Evolutionary conservation across 768 basidiomycete species (phyloP).

Genomic region (Suillus subalutaceus): DNA sequence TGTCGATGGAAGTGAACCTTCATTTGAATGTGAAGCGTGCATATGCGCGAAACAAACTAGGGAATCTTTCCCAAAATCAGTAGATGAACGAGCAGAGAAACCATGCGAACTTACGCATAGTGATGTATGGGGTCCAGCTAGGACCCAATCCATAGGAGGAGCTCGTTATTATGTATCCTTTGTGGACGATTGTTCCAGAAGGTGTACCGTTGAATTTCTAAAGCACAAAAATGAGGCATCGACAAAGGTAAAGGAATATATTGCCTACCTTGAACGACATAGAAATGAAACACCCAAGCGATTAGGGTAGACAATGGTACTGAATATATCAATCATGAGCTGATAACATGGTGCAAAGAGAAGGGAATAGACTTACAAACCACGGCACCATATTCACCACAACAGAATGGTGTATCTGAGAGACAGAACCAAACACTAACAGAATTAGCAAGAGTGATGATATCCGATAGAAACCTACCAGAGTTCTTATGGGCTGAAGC

Average conservation of each 20-base stretch:
- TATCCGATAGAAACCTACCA: constrained; percentile 28
- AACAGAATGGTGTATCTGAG: constrained; percentile 44
- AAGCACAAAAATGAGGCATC: constrained; percentile 23
- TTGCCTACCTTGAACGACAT: constrained; percentile 18
- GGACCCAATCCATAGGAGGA: constrained; percentile 18
- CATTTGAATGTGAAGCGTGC: too few relatives aligned
- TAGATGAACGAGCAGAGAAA: background rate
- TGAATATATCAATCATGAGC: constrained; percentile 31
- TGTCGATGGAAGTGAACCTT: too few relatives aligned
- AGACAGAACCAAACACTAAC: constrained; percentile 36
- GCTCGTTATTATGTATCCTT: constrained; percentile 28
- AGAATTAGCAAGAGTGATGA: constrained; percentile 35
- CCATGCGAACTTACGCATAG: constrained; percentile 14
- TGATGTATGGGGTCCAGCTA: constrained; percentile 30
- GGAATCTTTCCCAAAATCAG: too few relatives aligned
- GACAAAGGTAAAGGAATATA: constrained; percentile 21
- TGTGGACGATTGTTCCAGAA: constrained; percentile 18
- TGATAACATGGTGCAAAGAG: constrained; percentile 23
- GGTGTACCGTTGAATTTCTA: constrained; percentile 22
- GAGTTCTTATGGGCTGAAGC: constrained; percentile 37
- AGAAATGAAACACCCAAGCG: background rate
- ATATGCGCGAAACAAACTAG: too few relatives aligned
- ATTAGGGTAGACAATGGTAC: constrained; percentile 34
- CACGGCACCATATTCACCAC: constrained; percentile 38
- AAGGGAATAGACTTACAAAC: constrained; percentile 35